phyloP scores from a whole-genome alignment of 176 grass and related monocot species.

The Melocanna baccifera region DNA sequence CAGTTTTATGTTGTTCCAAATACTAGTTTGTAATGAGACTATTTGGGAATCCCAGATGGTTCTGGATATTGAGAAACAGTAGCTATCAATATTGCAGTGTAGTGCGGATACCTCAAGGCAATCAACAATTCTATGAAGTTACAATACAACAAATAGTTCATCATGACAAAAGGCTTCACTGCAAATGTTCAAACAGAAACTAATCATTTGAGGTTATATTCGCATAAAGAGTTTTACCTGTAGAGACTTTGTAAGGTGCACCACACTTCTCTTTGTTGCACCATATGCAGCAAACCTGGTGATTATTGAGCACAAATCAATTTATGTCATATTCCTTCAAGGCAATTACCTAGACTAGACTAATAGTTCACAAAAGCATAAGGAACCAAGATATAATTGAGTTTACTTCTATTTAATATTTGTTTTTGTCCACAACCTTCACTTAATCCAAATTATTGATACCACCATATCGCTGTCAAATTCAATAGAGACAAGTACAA shows the following conservation, averaged over 20 bases:
- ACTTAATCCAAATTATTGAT: constrained; percentile 14
- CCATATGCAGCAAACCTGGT: constrained; percentile 94
- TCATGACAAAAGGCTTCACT: not conserved
- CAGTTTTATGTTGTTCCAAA: not conserved
- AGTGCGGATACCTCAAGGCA: not conserved
- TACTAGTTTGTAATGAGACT: not conserved
- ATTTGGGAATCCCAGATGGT: not conserved
- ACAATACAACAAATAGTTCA: not conserved
- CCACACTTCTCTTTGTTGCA: constrained; percentile 90
- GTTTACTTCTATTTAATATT: constrained; percentile 28
- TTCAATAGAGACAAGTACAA: not conserved
- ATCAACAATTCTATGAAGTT: constrained; percentile 1
- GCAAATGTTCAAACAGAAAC: constrained; percentile 1
- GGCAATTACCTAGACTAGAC: not conserved
- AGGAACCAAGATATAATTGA: constrained; percentile 18
- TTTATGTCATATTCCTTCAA: not conserved
- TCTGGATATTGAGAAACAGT: constrained; percentile 10
- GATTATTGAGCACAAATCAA: constrained; percentile 24
- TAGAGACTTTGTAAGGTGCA: constrained; percentile 93
- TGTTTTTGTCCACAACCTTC: not conserved
- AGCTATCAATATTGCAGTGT: constrained; percentile 9
- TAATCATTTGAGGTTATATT: constrained; percentile 18
- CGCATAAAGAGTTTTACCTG: constrained; percentile 50
- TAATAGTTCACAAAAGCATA: not conserved
- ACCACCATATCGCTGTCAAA: not conserved